Evolutionary conservation across 345 rosid species (phyloP).

Genomic region (Combretum micranthum): DNA sequence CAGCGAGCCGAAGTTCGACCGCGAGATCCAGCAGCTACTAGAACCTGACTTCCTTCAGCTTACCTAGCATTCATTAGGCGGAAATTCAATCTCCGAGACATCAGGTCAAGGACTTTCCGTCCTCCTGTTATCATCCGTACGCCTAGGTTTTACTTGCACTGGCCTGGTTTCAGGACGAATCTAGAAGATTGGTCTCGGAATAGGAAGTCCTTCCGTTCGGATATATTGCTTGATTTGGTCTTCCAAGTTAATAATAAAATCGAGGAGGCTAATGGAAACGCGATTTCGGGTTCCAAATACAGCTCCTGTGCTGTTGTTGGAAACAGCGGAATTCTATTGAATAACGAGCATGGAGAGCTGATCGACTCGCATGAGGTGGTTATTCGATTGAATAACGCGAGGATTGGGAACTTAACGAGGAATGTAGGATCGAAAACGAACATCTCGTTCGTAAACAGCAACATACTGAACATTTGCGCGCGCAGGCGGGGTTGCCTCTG

Average conservation of each 20-base stretch:
- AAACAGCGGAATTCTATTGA: slow-evolving; percentile 75
- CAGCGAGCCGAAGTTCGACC: slow-evolving; percentile 44
- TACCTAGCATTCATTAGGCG: slow-evolving; percentile 39
- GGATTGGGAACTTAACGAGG: slow-evolving; percentile 35
- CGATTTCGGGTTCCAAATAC: slow-evolving; percentile 28
- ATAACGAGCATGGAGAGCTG: slow-evolving; percentile 40
- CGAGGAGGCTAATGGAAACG: slow-evolving; percentile 34
- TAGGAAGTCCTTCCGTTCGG: slow-evolving; percentile 40
- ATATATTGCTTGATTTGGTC: slow-evolving; percentile 56
- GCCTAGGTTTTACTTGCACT: slow-evolving; percentile 52
- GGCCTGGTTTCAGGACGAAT: slow-evolving; percentile 62
- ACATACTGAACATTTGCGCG: slow-evolving; percentile 68
- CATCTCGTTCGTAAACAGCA: slow-evolving; percentile 80
- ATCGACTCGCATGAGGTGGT: slow-evolving; percentile 85
- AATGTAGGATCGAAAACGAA: slow-evolving; percentile 67
- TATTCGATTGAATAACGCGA: slow-evolving; percentile 82
- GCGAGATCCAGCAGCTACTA: slow-evolving; percentile 54
- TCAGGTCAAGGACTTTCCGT: slow-evolving; percentile 19
- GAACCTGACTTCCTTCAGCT: slow-evolving; percentile 41
- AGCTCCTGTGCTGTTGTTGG: slow-evolving; percentile 90
- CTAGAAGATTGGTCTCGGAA: slow-evolving; percentile 55
- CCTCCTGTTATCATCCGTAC: slow-evolving; percentile 30
- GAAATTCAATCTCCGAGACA: slow-evolving; percentile 31
- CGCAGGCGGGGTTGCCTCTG: slow-evolving; percentile 59
- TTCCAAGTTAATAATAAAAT: slow-evolving; percentile 45